Base-by-base conservation (phyloP, 805 yeast genomes). In the Yamadazyma tumulicola region DNA sequence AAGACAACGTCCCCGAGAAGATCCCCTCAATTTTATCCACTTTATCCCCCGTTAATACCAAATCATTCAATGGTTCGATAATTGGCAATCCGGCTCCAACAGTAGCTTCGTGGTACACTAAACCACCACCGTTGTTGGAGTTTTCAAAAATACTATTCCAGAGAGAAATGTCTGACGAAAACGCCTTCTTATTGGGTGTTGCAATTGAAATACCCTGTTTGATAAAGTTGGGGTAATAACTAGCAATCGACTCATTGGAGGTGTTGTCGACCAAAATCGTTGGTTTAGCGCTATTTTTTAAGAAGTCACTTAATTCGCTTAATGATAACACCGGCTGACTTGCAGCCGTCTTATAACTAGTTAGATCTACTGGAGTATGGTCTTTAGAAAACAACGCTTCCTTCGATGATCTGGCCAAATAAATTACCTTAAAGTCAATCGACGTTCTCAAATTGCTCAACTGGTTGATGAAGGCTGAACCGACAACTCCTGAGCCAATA, bases 51-150 rank as follows among this genome's bases (percentile, higher is more conserved):
- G 98, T 93, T 42, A 77, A 75, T 27, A 93, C 72, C 64, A 91
- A 73, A 59, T 93, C 98, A 55, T 80, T 85, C 54, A 93, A 69
- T 33, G 96, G 84, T 31, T 87, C 81, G 51, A 93, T 81, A 43
- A 93, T 79, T 41, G 99, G 99, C 59, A 93, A 74, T 38, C 97
- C 99, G 27, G 99, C 99, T 55, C 97, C 97, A 39, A 93, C 97
- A 6, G 97, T 87, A 32, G 98, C 95, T 72, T 93, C 99, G 56
- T 93, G 98, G 72, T 88, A 91, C 29, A 88, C 95, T 44, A 91
- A 71, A 26, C 87, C 89, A 29, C 74, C 69, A 30, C 74, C 70
- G 25, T 67, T 62, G 24, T 69, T 72, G 22, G 83, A 74, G 33
- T 62, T 61, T 22, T 59, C 54, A 51, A 85, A 85, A 36, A 93